Evolutionary conservation across 148 eudicot species (phyloP).

Genomic region (Euryodendron excelsum): DNA sequence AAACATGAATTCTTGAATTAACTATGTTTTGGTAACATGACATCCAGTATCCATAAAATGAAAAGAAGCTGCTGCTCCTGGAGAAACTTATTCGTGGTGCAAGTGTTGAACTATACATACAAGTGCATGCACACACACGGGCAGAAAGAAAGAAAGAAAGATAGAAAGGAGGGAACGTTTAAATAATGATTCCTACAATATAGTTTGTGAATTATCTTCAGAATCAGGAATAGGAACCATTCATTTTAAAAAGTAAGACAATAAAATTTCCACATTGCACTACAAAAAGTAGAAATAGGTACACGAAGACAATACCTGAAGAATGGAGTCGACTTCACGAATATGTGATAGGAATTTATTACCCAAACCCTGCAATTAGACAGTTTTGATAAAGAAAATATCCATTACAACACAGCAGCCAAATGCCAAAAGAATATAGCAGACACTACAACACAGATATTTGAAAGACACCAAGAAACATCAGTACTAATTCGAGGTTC

Average conservation of each 20-base stretch:
- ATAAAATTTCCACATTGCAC: background rate
- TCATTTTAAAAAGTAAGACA: background rate
- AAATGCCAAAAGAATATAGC: background rate
- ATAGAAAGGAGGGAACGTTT: background rate
- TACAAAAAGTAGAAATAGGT: constrained; percentile 5
- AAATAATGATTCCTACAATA: background rate
- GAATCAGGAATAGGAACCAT: background rate
- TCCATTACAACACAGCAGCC: constrained; percentile 7
- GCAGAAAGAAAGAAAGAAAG: background rate
- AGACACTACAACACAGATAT: background rate
- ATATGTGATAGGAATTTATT: constrained; percentile 95
- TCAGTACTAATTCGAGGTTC: constrained; percentile 8
- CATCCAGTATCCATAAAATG: too few species aligned
- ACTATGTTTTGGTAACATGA: background rate
- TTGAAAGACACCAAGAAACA: constrained; percentile 1
- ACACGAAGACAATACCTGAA: constrained; percentile 55
- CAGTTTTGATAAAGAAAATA: constrained; percentile 17
- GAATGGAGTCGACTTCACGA: constrained; percentile 96
- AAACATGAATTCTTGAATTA: background rate
- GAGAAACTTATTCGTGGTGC: background rate
- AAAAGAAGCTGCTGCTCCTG: background rate
- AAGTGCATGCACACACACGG: background rate
- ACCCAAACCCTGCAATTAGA: constrained; percentile 78
- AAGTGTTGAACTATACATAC: background rate
- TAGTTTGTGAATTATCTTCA: background rate